phyloP scores from a whole-genome alignment of 2,329 filamentous ascomycete genomes.

The Colletotrichum orbiculare region DNA sequence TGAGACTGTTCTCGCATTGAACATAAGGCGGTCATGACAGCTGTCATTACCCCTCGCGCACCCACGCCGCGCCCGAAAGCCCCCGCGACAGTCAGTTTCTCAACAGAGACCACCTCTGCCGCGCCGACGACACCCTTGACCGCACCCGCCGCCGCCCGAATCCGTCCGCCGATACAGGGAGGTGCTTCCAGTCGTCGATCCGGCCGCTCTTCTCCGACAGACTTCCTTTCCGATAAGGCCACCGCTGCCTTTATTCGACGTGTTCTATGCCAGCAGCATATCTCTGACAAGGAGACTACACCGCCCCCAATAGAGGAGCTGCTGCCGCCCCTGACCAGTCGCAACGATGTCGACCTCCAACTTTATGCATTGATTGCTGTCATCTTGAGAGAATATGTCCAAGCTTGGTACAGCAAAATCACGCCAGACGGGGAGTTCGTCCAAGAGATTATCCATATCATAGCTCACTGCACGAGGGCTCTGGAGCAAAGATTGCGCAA shows the following conservation, averaged over 20 bases:
- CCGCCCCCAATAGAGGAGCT: conserved; percentile 80
- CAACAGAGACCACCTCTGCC: conserved; percentile 26
- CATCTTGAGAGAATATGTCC: conserved; percentile 88
- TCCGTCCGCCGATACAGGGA: conserved; percentile 40
- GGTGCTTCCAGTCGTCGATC: conserved; percentile 41
- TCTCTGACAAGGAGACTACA: conserved; percentile 65
- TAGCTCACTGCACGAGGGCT: conserved; percentile 90
- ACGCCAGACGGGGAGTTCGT: conserved; percentile 91
- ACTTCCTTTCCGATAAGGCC: conserved; percentile 79
- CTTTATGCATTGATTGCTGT: conserved; percentile 93
- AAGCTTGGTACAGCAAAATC: conserved; percentile 93
- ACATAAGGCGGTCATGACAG: conserved; percentile 38
- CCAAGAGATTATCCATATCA: conserved; percentile 87
- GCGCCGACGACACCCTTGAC: conserved; percentile 22
- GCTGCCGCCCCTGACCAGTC: conserved; percentile 90
- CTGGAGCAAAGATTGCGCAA: conserved; percentile 87
- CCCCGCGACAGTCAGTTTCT: conserved; percentile 35
- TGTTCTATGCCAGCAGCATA: conserved; percentile 81
- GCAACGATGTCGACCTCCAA: conserved; percentile 92
- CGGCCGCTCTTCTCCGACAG: conserved; percentile 50
- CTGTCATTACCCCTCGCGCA: conserved; percentile 38
- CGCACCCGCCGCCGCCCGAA: conserved; percentile 39
- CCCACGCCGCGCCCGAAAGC: conserved; percentile 39
- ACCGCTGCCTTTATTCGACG: conserved; percentile 85
- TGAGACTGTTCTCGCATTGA: conserved; percentile 22